Conservation (phyloP, 306 rosid species). For the Bauhinia variegata region DNA sequence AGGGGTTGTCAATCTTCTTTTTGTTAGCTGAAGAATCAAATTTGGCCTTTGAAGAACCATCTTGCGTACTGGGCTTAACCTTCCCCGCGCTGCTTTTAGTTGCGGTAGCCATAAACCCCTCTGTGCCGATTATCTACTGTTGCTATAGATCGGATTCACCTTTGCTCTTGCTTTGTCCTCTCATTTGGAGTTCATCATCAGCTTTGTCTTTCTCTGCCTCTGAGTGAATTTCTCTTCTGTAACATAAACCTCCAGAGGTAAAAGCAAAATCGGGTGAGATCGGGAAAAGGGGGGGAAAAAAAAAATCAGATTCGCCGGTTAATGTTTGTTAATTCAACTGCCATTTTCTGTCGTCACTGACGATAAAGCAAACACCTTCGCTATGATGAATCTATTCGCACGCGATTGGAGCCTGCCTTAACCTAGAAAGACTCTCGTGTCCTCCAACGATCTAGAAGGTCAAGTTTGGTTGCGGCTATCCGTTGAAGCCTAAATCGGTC, state of each 20-base stretch:
- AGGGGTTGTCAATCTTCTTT: slow-evolving; percentile 60
- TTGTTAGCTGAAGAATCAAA: slow-evolving; percentile 49
- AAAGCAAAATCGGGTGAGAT: not conserved
- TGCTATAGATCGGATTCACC: slow-evolving; percentile 44
- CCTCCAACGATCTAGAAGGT: not conserved
- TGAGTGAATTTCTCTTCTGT: not conserved
- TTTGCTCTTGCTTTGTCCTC: slow-evolving; percentile 20
- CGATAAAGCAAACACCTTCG: not conserved
- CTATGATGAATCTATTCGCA: not conserved
- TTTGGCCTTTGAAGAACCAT: slow-evolving; percentile 65
- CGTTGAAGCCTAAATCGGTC: not conserved
- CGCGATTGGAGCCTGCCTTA: not conserved
- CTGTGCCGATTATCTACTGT: not conserved
- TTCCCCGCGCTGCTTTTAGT: slow-evolving; percentile 46
- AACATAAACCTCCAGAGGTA: not conserved
- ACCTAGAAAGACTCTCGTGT: slow-evolving; percentile 20
- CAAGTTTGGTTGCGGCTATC: not conserved
- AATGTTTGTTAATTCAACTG: slow-evolving; percentile 37
- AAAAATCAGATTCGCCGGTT: slow-evolving; percentile 15
- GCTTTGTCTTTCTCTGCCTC: slow-evolving; percentile 17
- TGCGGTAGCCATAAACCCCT: slow-evolving; percentile 55
- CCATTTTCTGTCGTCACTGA: slow-evolving; percentile 1
- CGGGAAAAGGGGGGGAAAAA: not conserved
- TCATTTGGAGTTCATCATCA: slow-evolving; percentile 29
- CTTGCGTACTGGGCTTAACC: slow-evolving; percentile 52